These are phyloP conservation scores for Anthracocystis panici-leucophaei DNA, from an alignment of 1,284 basidiomycete genomes.

Conservation along the genomic window DNA sequence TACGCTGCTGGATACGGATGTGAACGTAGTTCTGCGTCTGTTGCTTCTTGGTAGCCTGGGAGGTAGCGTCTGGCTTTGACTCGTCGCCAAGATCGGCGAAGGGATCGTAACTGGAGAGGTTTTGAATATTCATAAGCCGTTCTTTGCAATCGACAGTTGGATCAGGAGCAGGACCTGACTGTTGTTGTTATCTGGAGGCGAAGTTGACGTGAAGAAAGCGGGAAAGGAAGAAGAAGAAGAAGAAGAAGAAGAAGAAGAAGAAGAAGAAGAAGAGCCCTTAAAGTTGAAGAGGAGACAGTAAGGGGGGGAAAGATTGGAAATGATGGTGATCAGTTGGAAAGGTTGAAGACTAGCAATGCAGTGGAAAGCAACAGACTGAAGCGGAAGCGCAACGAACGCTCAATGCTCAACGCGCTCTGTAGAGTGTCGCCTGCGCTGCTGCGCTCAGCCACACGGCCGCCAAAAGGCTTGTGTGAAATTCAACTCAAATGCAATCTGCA, in stretches of 20 bases:
- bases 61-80: constrained; percentile 48
- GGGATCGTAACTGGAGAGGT: constrained; percentile 70
- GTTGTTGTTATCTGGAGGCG: too few relatives aligned
- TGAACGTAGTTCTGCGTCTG: constrained; percentile 70
- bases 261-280: neutral
- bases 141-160: constrained; percentile 36
- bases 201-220: neutral
- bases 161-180: constrained; percentile 57
- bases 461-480: neutral
- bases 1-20: constrained; percentile 91
- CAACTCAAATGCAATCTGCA: constrained; percentile 15
- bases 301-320: neutral
- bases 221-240: neutral
- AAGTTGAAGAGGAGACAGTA: neutral
- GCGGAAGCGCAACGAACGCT: neutral
- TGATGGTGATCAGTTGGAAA: neutral
- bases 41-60: constrained; percentile 53
- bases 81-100: constrained; percentile 70
- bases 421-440: constrained; percentile 3
- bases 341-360: too few relatives aligned
- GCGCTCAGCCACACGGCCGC: constrained; percentile 14
- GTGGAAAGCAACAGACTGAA: neutral
- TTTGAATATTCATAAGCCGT: constrained; percentile 69
- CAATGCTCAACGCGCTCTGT: neutral
- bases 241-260: constrained; percentile 12